Base-by-base conservation (phyloP, 2,329 filamentous ascomycete species). In the Teratosphaeria gauchensis region DNA sequence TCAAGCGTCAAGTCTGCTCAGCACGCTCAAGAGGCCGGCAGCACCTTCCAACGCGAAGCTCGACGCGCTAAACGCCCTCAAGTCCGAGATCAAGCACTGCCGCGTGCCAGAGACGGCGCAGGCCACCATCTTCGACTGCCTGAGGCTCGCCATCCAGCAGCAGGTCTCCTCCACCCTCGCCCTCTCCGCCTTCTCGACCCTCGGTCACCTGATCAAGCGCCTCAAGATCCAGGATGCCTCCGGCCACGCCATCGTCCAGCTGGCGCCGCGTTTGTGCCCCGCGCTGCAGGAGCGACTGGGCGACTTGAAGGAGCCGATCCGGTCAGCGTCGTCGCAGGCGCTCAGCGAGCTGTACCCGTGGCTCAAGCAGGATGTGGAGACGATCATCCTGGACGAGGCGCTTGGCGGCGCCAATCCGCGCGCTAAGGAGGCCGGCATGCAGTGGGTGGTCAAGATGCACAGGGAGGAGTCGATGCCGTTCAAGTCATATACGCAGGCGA, bases 21-120 rank as follows among this genome's bases (percentile, higher is more conserved):
- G 75, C 59, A 75, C 78, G 56, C 75, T 84, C 62, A 82, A 82
- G 70, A 80, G 81, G 72, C 82, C 83, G 66, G 87, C 89, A 66
- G 80, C 82, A 42, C 80, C 84, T 54, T 78, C 89, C 66, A 88
- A 92, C 68, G 75, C 80, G 56, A 91, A 91, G 71, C 81, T 90
- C 63, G 79, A 84, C 63, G 82, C 83, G 57, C 83, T 96, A 66
- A 89, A 85, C 60, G 80, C 78, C 68, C 79, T 92, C 74, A 95
- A 96, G 76, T 91, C 89, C 51, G 84, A 85, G 72, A 96, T 96
- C 79, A 96, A 96, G 74, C 91, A 95, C 74, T 87, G 89, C 72
- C 91, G 91, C 77, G 89, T 96, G 53, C 90, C 90, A 61, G 90
- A 95, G 64, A 75, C 76, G 57, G 82, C 82, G 67, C 82, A 95